phyloP scores from a whole-genome alignment of 192 early-diverging fungal species.

The Backusella westeae region DNA sequence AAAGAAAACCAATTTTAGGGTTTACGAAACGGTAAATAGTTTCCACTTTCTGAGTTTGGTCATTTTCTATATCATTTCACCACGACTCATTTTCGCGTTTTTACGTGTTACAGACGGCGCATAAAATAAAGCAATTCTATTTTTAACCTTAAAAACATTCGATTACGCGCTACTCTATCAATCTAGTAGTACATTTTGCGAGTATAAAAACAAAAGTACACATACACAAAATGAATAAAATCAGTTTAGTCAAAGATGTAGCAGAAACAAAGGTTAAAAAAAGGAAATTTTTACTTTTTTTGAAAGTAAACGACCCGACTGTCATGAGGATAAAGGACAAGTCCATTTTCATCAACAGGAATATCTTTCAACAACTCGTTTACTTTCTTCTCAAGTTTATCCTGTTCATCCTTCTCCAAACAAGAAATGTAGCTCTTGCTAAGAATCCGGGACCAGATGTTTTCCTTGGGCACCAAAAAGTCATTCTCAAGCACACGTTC shows the following conservation, averaged over 20 bases:
- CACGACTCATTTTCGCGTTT: background rate
- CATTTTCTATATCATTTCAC: background rate
- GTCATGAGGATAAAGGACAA: slow-evolving; percentile 23
- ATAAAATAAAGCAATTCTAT: background rate
- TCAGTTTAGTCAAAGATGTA: background rate
- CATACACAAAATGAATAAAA: background rate
- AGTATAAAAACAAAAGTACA: background rate
- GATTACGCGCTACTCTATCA: background rate
- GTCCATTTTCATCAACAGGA: slow-evolving; percentile 5
- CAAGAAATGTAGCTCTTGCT: slow-evolving; percentile 39
- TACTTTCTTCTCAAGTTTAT: slow-evolving; percentile 11
- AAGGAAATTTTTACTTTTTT: background rate
- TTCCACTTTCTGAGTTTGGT: background rate
- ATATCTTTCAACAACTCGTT: slow-evolving; percentile 12
- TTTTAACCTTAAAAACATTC: background rate
- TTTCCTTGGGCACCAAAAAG: background rate
- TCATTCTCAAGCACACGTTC: slow-evolving; percentile 11
- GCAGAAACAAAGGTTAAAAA: background rate
- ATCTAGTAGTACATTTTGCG: background rate
- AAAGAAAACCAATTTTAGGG: background rate
- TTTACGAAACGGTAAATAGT: background rate
- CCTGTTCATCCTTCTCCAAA: slow-evolving; percentile 14
- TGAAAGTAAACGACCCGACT: background rate
- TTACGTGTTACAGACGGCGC: background rate
- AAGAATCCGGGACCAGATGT: slow-evolving; percentile 31